Percentiles rank a stretch among this genome's conserved stretches.
Conservation (phyloP, 2,329 filamentous ascomycete species). For the Epicoccum sorghinum region DNA sequence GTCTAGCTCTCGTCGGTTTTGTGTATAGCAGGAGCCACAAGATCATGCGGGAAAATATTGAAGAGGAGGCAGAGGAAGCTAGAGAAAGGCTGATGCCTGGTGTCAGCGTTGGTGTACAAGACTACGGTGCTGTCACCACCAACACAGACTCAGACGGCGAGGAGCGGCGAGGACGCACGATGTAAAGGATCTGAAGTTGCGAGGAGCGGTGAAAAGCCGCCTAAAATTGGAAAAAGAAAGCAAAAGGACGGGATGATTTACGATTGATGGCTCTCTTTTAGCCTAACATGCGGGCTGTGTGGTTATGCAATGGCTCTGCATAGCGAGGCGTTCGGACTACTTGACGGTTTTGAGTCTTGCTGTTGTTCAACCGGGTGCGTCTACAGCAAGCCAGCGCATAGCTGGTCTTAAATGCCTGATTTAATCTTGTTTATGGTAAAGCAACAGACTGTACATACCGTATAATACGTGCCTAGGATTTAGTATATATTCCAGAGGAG, state of each 20-base stretch:
- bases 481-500: background rate
- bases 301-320: background rate
- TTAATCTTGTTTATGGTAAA: background rate
- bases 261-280: background rate
- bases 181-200: constrained; percentile 4
- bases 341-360: background rate
- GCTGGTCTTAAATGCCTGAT: background rate
- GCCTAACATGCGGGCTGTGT: background rate
- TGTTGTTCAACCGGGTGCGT: background rate
- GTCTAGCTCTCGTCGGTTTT: constrained; percentile 68
- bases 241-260: background rate
- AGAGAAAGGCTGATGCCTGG: constrained; percentile 46
- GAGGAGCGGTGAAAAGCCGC: background rate
- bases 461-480: background rate
- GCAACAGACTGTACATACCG: background rate
- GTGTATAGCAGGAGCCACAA: constrained; percentile 61
- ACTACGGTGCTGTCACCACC: constrained; percentile 18
- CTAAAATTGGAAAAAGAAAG: background rate
- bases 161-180: constrained; percentile 27
- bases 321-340: constrained; percentile 18
- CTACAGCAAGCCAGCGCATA: background rate
- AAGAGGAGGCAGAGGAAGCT: constrained; percentile 44
- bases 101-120: constrained; percentile 18
- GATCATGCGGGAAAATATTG: constrained; percentile 47
- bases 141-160: constrained; percentile 20